phyloP scores from a whole-genome alignment of 116 monocot species.

The Trichopus zeylanicus region DNA sequence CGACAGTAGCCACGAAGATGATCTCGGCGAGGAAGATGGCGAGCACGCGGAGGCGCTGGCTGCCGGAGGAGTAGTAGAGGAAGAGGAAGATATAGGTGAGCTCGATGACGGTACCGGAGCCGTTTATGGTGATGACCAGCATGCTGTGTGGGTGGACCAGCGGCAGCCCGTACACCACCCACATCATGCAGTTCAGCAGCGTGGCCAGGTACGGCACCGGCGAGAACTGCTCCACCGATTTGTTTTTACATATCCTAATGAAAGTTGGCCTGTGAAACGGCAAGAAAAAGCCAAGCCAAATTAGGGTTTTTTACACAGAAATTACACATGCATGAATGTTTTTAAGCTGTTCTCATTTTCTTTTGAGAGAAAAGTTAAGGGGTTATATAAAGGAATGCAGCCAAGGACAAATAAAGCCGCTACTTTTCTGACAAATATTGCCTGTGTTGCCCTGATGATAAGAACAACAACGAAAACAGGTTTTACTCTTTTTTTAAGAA shows the following conservation, averaged over 20 bases:
- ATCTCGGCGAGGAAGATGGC: conserved; percentile 20
- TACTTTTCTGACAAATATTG: no score
- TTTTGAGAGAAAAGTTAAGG: neutral
- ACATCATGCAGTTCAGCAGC: conserved; percentile 49
- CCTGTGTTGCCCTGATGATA: no score
- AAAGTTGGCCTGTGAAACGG: conserved; percentile 55
- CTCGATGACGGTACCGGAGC: conserved; percentile 31
- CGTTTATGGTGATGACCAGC: conserved; percentile 44
- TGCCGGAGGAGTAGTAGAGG: conserved; percentile 25
- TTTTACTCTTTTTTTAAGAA: no score
- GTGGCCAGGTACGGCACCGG: conserved; percentile 35
- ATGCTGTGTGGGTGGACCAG: conserved; percentile 38
- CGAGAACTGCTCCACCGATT: conserved; percentile 43
- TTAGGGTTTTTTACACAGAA: no score
- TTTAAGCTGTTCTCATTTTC: no score
- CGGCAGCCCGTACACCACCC: conserved; percentile 44
- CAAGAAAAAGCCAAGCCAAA: no score
- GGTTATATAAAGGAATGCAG: no score
- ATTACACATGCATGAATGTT: no score
- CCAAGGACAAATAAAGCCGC: no score
- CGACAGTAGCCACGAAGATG: conserved; percentile 4
- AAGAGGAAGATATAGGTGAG: conserved; percentile 32
- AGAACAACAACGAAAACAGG: no score
- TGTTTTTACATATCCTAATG: conserved; percentile 28
- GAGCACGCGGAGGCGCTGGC: conserved; percentile 13